Evolutionary conservation across 148 eudicot species (phyloP), one percentile per base, ranked within the genome.

Genomic region (Fagopyrum tataricum): DNA sequence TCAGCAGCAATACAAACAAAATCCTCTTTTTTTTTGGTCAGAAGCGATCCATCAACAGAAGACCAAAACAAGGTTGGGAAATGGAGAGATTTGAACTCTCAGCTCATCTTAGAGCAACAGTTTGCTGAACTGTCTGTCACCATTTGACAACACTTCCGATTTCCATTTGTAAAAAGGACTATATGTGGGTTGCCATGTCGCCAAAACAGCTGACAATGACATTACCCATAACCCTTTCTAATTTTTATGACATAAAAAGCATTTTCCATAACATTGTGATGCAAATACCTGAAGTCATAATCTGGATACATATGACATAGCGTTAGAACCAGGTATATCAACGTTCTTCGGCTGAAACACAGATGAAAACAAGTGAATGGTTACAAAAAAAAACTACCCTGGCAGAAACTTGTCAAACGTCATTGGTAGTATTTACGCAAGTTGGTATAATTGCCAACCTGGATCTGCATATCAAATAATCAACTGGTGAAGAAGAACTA

Each of bases 1-100:
- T 70, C 52, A 46, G 69, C 43, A 70, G 31, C 52, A 18, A 42
- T 44, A 12, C 51, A 42, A 70, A 70, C 5, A 23, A 44, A 31
- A 31, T 31, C 37, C 37, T 31, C 2, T 31, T 31, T 31, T 31
- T 31, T 31, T 31, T 31, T 31, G 37, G 37, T 31, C 37, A 31
- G 37, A 31, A 31, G 37, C 37, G 37, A 70, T 23, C 49, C 14
- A 39, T 37, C 42, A 43, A 70, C 44, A 47, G 59, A 58, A 68
- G 64, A 81, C 66, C 66, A 61, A 43, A 4, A 64, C 49, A 41
- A 73, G 73, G 78, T 76, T 85, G 98, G 98, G 98, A 95, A 87
- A 91, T 95, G 98, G 98, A 95, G 98, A 95, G 98, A 95, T 86
- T 95, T 87, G 98, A 95, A 95, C 98, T 95, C 98, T 95, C 98